Conservation (phyloP, 164 flowering plant genomes). For the Paratinospora sagittata region DNA sequence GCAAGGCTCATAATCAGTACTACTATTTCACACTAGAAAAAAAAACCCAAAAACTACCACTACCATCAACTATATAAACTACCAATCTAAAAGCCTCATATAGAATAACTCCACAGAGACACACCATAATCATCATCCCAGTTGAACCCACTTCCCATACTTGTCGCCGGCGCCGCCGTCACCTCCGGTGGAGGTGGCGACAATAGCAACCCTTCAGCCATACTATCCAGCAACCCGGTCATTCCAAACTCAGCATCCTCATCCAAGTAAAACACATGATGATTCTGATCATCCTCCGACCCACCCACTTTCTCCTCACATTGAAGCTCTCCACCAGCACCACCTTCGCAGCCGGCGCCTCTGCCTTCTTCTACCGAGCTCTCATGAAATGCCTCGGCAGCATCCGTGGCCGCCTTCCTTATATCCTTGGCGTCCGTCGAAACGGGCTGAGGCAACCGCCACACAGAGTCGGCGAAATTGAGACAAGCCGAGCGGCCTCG, state of each 20-base stretch:
- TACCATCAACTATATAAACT: background rate
- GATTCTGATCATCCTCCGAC: background rate
- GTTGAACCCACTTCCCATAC: conserved; percentile 2
- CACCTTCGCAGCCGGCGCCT: background rate
- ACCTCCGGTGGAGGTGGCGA: too few species aligned
- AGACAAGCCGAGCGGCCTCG: conserved; percentile 57
- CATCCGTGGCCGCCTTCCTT: conserved; percentile 60
- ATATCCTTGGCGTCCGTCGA: conserved; percentile 52
- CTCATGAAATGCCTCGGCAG: conserved; percentile 48
- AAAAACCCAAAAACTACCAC: background rate
- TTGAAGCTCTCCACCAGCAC: conserved; percentile 9
- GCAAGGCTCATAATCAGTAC: too few species aligned
- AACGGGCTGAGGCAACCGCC: conserved; percentile 51
- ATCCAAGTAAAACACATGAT: conserved; percentile 16
- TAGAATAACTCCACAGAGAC: conserved; percentile 28
- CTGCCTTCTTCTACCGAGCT: conserved; percentile 5
- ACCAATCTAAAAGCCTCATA: conserved; percentile 12
- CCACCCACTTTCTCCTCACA: conserved; percentile 16
- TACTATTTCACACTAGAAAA: too few species aligned
- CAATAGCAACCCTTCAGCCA: conserved; percentile 31
- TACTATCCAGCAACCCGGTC: conserved; percentile 20
- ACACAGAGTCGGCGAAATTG: conserved; percentile 72
- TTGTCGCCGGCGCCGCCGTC: too few species aligned
- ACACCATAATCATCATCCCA: conserved; percentile 25
- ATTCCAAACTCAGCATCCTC: conserved; percentile 26